Evolutionary conservation across 441 rosid genomes (phyloP), one percentile per base, ranked within the genome.

Genomic region (Aquilaria agallochum): DNA sequence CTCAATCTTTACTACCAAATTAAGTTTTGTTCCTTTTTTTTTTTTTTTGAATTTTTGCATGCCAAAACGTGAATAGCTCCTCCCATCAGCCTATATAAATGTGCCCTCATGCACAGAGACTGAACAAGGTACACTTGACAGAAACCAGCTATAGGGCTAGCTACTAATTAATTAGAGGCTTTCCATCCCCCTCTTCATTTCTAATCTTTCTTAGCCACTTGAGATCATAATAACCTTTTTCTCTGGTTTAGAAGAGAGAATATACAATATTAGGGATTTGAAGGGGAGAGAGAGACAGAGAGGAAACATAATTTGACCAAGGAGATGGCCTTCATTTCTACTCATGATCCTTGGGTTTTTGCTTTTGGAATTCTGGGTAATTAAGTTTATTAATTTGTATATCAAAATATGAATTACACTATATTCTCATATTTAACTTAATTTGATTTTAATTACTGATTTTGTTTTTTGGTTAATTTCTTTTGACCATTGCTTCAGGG

Each of bases 341-440:
- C 79, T 70, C 74, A 75, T 9, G 68, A 78, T 69, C 82, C 81
- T 14, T 70, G 70, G 74, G 85, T 69, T 63, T 74, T 91, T 11
- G 67, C 66, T 33, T 81, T 81, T 61, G 96, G 92, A 42, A 56
- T 87, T 59, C 79, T 85, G 66, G 96, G 97, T 88, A 74, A 13
- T 50, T 15, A 10, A 67, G 49, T 64, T 46, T 52, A 46, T 20
- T 20, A 20, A 20, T 20, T 20, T 20, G 27, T 20, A 20, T 20
- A 20, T 20, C 27, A 20, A 20, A 20, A 20, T 20, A 20, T 20
- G 27, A 20, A 20, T 20, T 20, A 20, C 27, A 20, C 27, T 20
- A 20, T 20, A 20, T 20, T 20, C 27, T 20, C 27, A 20, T 20
- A 20, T 20, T 20, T 20, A 20, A 1, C 27, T 20, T 20, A 20